Base-by-base conservation (phyloP, 2,329 filamentous ascomycete species). In the Pyricularia grisea region DNA sequence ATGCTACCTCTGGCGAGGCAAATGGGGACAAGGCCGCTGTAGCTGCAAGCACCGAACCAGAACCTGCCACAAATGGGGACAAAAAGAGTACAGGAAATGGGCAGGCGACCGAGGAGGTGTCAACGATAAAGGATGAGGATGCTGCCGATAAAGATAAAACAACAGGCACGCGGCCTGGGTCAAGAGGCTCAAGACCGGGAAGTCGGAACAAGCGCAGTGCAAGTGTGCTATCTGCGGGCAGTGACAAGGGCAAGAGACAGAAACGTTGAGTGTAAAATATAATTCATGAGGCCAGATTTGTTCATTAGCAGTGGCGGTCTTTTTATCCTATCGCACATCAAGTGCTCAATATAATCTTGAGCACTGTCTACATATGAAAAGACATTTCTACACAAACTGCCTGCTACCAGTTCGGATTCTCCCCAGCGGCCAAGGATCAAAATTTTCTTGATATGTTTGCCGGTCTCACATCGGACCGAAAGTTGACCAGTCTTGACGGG, bases 121-220 rank as follows among this genome's bases (percentile, higher is more conserved):
- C 12, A 30, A 23, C 69, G 27, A 72, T 68, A 72, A 77, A 73
- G 72, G 74, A 70, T 70, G 73, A 73, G 71, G 74, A 72, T 61
- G 72, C 65, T 23, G 68, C 68, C 14, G 67, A 78, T 70, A 76
- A 75, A 71, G 75, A 74, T 74, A 78, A 71, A 74, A 77, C 76
- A 55, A 79, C 74, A 72, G 72, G 28, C 66, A 66, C 69, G 9
- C 58, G 58, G 20, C 61, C 67, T 20, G 23, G 42, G 17, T 55
- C 42, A n/a, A 55, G 42, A 55, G 42, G 60, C 7, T 67, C 66
- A 12, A 75, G 79, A 64, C 79, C 79, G 1, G 76, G 75, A 17
- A 82, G 81, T 71, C 82, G 81, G 0, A 89, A 91, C 72, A 96
- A 96, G 81, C 86, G 93, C 70, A 95, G 92, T 76, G 92, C 92